phyloP scores from a whole-genome alignment of 768 basidiomycete species.

The Coprinellus aureogranulatus region DNA sequence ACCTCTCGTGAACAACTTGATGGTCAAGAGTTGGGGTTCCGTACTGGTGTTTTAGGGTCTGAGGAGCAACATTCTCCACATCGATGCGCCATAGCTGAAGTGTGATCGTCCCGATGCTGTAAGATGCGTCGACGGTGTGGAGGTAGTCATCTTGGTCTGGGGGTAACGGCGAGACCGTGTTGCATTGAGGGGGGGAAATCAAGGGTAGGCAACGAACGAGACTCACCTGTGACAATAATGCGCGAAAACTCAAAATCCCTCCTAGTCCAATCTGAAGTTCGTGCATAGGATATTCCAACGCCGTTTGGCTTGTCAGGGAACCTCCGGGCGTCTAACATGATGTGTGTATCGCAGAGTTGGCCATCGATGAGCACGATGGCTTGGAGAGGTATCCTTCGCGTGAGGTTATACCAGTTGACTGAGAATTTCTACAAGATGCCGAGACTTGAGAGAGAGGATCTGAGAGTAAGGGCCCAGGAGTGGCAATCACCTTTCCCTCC shows the following conservation, averaged over 20 bases:
- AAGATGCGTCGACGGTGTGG: constrained; percentile 18
- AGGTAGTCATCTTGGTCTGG: constrained; percentile 22
- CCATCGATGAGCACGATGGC: constrained; percentile 24
- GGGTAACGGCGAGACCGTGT: neutral
- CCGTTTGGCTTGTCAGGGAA: constrained; percentile 22
- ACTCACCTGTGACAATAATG: constrained; percentile 23
- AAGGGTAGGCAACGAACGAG: neutral
- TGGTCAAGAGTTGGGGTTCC: constrained; percentile 21
- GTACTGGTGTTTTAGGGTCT: constrained; percentile 24
- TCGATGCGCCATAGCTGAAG: constrained; percentile 30
- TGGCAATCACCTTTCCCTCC: constrained; percentile 15
- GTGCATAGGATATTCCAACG: constrained; percentile 25
- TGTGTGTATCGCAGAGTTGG: constrained; percentile 23
- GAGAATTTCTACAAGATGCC: constrained; percentile 19
- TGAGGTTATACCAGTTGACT: constrained; percentile 26
- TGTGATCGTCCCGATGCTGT: constrained; percentile 28
- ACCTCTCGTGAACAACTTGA: constrained; percentile 30
- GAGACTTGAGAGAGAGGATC: too few species aligned
- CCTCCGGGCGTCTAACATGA: constrained; percentile 21
- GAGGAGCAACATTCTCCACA: constrained; percentile 19
- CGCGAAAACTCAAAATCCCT: constrained; percentile 30
- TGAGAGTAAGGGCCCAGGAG: neutral
- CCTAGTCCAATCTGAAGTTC: constrained; percentile 28
- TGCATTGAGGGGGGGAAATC: neutral
- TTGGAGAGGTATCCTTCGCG: constrained; percentile 19